Evolutionary conservation across 345 rosid species (phyloP).

Genomic region (Cochlearia excelsa): DNA sequence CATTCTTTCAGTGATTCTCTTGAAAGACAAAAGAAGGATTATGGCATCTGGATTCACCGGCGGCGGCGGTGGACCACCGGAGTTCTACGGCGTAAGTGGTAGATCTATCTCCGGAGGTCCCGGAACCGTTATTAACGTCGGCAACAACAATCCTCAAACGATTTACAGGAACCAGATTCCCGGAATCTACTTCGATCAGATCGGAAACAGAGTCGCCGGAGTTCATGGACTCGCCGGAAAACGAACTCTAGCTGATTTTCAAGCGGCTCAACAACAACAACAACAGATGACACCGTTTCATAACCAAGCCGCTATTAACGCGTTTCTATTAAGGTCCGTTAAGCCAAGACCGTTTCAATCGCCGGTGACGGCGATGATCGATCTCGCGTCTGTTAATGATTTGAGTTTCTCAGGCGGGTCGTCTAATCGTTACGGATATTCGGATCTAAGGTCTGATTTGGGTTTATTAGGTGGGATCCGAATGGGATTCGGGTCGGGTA

Average conservation of each 20-base stretch:
- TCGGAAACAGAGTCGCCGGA: slow-evolving; percentile 44
- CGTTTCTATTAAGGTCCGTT: slow-evolving; percentile 64
- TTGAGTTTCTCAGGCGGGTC: slow-evolving; percentile 17
- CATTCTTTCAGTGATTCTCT: slow-evolving; percentile 13
- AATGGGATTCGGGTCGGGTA: slow-evolving; percentile 29
- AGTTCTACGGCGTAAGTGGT: slow-evolving; percentile 50
- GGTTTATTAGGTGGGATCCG: slow-evolving; percentile 24
- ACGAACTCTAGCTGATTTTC: slow-evolving; percentile 68
- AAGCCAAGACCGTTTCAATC: slow-evolving; percentile 56
- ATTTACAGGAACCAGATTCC: slow-evolving; percentile 52
- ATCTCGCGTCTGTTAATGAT: slow-evolving; percentile 34
- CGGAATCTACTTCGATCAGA: slow-evolving; percentile 60
- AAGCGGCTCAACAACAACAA: slow-evolving; percentile 38
- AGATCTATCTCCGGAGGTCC: slow-evolving; percentile 48
- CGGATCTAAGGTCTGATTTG: background rate
- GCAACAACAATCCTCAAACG: slow-evolving; percentile 28
- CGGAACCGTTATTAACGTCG: slow-evolving; percentile 32
- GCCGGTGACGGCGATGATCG: slow-evolving; percentile 38
- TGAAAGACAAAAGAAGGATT: background rate
- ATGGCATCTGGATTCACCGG: slow-evolving; percentile 90
- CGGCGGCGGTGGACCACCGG: slow-evolving; percentile 57
- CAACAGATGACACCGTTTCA: slow-evolving; percentile 25
- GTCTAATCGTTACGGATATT: slow-evolving; percentile 46
- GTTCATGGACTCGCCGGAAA: slow-evolving; percentile 49
- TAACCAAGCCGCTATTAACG: slow-evolving; percentile 44